These are phyloP conservation scores for Trifolium subterraneum DNA, from an alignment of 306 rosid genomes.

Conservation along the genomic window DNA sequence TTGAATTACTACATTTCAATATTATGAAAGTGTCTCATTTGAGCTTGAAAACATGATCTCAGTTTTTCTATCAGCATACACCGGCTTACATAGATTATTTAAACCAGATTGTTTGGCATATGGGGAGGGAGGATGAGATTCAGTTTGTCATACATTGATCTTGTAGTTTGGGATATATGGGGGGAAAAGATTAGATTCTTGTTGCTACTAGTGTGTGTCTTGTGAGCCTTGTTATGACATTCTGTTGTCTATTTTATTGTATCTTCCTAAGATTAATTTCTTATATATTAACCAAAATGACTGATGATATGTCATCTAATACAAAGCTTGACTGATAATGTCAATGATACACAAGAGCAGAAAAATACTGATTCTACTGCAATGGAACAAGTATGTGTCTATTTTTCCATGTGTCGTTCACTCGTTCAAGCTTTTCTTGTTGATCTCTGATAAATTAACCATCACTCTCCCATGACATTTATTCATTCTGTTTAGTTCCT, in stretches of 20 bases:
- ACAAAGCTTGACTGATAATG: too few relatives aligned
- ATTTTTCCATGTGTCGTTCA: background rate
- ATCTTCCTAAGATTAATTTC: too few relatives aligned
- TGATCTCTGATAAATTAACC: background rate
- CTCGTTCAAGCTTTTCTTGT: slow-evolving; percentile 9
- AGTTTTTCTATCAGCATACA: slow-evolving; percentile 11
- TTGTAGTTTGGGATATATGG: background rate
- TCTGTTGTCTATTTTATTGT: background rate
- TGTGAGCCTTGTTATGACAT: slow-evolving; percentile 1
- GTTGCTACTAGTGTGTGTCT: slow-evolving; percentile 20
- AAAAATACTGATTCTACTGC: slow-evolving; percentile 56
- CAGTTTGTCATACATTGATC: slow-evolving; percentile 16
- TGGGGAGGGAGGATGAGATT: slow-evolving; percentile 2
- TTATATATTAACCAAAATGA: too few relatives aligned
- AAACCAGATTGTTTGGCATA: slow-evolving; percentile 20
- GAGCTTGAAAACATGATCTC: slow-evolving; percentile 27
- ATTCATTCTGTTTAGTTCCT: background rate
- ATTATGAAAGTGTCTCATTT: background rate
- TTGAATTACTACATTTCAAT: too few relatives aligned
- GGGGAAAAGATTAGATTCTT: slow-evolving; percentile 12
- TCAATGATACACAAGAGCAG: slow-evolving; percentile 58
- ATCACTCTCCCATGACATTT: background rate
- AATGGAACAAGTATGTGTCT: slow-evolving; percentile 75
- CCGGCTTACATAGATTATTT: slow-evolving; percentile 3
- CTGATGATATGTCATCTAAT: too few relatives aligned